phyloP scores from a whole-genome alignment of 495 filamentous ascomycete species.

The Penicillium bovifimosum region DNA sequence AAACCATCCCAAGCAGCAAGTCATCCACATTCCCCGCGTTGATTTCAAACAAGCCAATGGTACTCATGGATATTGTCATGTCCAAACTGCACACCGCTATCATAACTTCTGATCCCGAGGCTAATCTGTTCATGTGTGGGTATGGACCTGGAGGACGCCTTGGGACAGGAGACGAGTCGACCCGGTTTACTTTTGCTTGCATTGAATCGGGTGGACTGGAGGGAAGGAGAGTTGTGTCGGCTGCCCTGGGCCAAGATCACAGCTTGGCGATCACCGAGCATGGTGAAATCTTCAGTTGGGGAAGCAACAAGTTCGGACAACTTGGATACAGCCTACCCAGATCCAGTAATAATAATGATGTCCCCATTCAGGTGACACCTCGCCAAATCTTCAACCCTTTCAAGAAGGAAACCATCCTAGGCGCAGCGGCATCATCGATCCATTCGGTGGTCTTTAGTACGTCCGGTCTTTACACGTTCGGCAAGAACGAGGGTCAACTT shows the following conservation, averaged over 20 bases:
- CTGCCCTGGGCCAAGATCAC: slow-evolving; percentile 88
- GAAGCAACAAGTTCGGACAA: slow-evolving; percentile 80
- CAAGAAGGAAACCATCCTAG: slow-evolving; percentile 76
- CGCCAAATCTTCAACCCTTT: slow-evolving; percentile 87
- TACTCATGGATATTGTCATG: slow-evolving; percentile 71
- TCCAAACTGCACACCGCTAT: slow-evolving; percentile 92
- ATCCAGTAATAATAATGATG: slow-evolving; percentile 54
- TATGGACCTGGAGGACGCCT: slow-evolving; percentile 87
- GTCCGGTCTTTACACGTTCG: slow-evolving; percentile 83
- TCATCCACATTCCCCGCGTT: slow-evolving; percentile 56
- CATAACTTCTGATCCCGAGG: slow-evolving; percentile 80
- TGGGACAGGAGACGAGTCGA: slow-evolving; percentile 84
- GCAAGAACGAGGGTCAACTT: slow-evolving; percentile 92
- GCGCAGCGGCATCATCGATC: slow-evolving; percentile 82
- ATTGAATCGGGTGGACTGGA: slow-evolving; percentile 67
- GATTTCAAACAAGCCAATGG: slow-evolving; percentile 61
- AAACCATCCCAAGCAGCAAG: slow-evolving; percentile 17
- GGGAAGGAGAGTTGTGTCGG: slow-evolving; percentile 61
- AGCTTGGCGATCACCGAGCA: slow-evolving; percentile 73
- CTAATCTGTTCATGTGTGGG: slow-evolving; percentile 90
- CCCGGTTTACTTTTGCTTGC: slow-evolving; percentile 75
- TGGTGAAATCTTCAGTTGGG: slow-evolving; percentile 90
- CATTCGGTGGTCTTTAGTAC: slow-evolving; percentile 86
- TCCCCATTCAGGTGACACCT: slow-evolving; percentile 72
- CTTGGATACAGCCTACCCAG: slow-evolving; percentile 70